These are phyloP conservation scores for Sugiyamaella valdiviana DNA, from an alignment of 805 yeast genomes.

Conservation along the genomic window DNA sequence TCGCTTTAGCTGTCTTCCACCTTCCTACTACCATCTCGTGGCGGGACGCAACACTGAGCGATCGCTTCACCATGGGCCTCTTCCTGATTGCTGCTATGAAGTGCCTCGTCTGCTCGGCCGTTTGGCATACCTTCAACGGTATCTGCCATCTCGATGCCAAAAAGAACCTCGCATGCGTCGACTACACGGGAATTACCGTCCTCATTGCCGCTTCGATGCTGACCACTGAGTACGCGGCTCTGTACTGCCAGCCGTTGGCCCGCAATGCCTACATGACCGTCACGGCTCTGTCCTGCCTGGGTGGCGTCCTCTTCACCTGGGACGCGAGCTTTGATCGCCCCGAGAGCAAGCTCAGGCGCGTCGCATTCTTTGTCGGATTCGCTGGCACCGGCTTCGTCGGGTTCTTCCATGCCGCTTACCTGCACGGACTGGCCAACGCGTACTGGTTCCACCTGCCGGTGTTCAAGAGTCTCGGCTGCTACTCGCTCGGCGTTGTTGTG, in stretches of 20 bases:
- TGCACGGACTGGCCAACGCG: slow-evolving; percentile 52
- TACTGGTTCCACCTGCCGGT: slow-evolving; percentile 59
- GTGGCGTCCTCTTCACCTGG: slow-evolving; percentile 83
- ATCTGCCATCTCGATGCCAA: slow-evolving; percentile 59
- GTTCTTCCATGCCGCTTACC: slow-evolving; percentile 46
- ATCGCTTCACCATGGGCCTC: slow-evolving; percentile 50
- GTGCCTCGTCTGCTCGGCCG: slow-evolving; percentile 70
- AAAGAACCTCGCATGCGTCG: slow-evolving; percentile 82
- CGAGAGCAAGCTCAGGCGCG: slow-evolving; percentile 71
- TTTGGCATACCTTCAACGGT: slow-evolving; percentile 90
- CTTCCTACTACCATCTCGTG: slow-evolving; percentile 53
- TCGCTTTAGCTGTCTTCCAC: slow-evolving; percentile 51
- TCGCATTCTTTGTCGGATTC: slow-evolving; percentile 70
- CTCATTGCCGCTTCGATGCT: slow-evolving; percentile 84
- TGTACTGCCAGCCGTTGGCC: slow-evolving; percentile 51
- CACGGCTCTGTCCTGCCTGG: slow-evolving; percentile 59
- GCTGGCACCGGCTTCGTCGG: slow-evolving; percentile 72
- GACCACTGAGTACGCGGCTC: slow-evolving; percentile 75
- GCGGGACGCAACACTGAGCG: slow-evolving; percentile 29
- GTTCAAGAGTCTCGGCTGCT: slow-evolving; percentile 65
- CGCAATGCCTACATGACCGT: slow-evolving; percentile 49
- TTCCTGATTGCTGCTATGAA: slow-evolving; percentile 68
- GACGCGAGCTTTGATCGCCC: slow-evolving; percentile 87
- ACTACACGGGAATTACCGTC: slow-evolving; percentile 89
- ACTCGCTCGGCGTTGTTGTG: slow-evolving; percentile 74